Percentiles rank a stretch among this genome's conserved stretches.
Evolutionary conservation across 2,329 filamentous ascomycete species (phyloP).

Genomic region (Emergomyces pasteurianus): DNA sequence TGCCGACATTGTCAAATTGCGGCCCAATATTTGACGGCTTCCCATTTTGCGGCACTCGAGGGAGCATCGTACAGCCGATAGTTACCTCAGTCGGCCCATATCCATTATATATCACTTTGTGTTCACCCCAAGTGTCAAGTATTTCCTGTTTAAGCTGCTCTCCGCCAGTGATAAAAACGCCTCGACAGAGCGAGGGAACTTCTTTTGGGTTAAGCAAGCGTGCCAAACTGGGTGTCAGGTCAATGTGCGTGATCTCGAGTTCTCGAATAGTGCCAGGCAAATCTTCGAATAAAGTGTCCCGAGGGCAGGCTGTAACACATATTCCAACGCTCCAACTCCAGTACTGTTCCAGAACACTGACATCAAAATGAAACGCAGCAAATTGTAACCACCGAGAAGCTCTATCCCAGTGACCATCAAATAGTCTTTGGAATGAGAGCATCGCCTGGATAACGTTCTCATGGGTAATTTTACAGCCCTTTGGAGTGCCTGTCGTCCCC

Average conservation of each 20-base stretch:
- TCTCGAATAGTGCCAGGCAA: slow-evolving; percentile 58
- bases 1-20: slow-evolving; percentile 79
- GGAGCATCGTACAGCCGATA: slow-evolving; percentile 83
- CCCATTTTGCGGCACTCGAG: slow-evolving; percentile 64
- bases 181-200: slow-evolving; percentile 64
- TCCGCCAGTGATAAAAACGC: slow-evolving; percentile 88
- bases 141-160: slow-evolving; percentile 84
- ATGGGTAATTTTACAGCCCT: slow-evolving; percentile 80
- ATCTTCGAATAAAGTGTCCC: slow-evolving; percentile 78
- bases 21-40: slow-evolving; percentile 79
- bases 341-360: slow-evolving; percentile 85
- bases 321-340: slow-evolving; percentile 93
- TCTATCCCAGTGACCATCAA: slow-evolving; percentile 59
- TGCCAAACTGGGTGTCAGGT: slow-evolving; percentile 79
- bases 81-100: slow-evolving; percentile 89
- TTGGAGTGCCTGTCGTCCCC: slow-evolving; percentile 74
- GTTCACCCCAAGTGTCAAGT: slow-evolving; percentile 69
- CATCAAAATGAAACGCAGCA: slow-evolving; percentile 88
- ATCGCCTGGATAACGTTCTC: slow-evolving; percentile 83
- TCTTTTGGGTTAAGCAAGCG: slow-evolving; percentile 66
- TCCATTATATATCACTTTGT: slow-evolving; percentile 77
- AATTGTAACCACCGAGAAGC: slow-evolving; percentile 81
- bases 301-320: slow-evolving; percentile 65
- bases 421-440: slow-evolving; percentile 71
- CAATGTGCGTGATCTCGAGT: slow-evolving; percentile 75